These are phyloP conservation scores for Lagenaria siceraria DNA, from an alignment of 306 rosid species.

Conservation along the genomic window DNA sequence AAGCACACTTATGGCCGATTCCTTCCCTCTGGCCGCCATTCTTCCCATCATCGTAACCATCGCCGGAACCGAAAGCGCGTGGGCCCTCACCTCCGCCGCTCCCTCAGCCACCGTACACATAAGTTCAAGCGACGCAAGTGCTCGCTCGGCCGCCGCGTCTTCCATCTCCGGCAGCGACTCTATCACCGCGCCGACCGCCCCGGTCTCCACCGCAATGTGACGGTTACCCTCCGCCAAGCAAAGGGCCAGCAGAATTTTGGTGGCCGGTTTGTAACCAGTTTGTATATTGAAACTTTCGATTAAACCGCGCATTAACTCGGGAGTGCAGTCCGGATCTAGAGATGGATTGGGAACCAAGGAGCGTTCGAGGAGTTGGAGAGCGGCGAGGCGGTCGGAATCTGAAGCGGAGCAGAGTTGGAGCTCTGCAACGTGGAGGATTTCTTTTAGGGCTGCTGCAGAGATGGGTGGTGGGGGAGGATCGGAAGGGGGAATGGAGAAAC, in stretches of 20 bases:
- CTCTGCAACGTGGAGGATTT: conserved; percentile 65
- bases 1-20: conserved; percentile 74
- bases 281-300: conserved; percentile 21
- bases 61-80: conserved; percentile 82
- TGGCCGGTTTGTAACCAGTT: conserved; percentile 36
- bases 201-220: conserved; percentile 67
- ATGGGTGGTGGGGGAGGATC: conserved; percentile 16
- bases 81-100: conserved; percentile 55
- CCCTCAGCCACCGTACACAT: conserved; percentile 83
- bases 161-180: conserved; percentile 60
- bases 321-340: conserved; percentile 58
- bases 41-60: conserved; percentile 86
- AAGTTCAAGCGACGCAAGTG: conserved; percentile 73
- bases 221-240: conserved; percentile 70
- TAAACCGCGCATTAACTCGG: conserved; percentile 50
- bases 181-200: conserved; percentile 56
- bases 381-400: conserved; percentile 32
- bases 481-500: background rate
- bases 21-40: conserved; percentile 67
- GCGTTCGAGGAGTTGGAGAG: conserved; percentile 68
- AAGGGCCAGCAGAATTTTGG: conserved; percentile 65
- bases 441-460: conserved; percentile 34
- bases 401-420: conserved; percentile 49
- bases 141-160: conserved; percentile 58
- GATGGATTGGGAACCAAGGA: conserved; percentile 75